Evolutionary conservation across 2,329 filamentous ascomycete genomes (phyloP).

Genomic region (Hymenoscyphus linearis): DNA sequence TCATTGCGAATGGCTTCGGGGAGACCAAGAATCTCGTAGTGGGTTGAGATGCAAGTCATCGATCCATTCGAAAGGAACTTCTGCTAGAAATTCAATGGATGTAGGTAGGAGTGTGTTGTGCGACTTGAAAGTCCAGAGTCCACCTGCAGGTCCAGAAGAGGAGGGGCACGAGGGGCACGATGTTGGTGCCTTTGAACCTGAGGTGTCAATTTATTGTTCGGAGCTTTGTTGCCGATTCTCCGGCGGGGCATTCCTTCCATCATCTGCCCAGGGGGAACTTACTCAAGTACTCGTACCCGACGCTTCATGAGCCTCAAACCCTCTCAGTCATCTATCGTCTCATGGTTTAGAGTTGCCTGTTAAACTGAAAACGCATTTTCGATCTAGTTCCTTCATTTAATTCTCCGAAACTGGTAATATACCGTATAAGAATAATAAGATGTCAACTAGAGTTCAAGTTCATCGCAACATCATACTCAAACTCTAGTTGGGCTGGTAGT

Average conservation of each 20-base stretch:
- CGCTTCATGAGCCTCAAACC: neutral
- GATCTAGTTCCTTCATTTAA: neutral
- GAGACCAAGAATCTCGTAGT: constrained; percentile 58
- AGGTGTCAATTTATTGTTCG: neutral
- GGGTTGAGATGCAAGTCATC: constrained; percentile 37
- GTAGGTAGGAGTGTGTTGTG: neutral
- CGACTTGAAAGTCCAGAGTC: neutral
- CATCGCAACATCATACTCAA: neutral
- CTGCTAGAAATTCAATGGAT: neutral
- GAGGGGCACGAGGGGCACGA: neutral
- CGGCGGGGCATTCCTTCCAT: neutral
- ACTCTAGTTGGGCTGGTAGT: neutral
- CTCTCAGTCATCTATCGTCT: no score
- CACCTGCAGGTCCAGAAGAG: neutral
- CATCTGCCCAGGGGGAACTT: no score
- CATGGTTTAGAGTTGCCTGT: no score
- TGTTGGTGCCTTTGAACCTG: neutral
- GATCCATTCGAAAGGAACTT: constrained; percentile 18
- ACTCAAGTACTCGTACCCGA: no score
- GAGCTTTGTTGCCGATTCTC: neutral
- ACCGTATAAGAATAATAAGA: no score
- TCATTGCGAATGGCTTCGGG: constrained; percentile 43
- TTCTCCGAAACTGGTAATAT: neutral
- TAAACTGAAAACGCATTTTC: no score
- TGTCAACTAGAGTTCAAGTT: neutral